Conservation (phyloP, 1,284 basidiomycete genomes). For the Puccinia polysora region DNA sequence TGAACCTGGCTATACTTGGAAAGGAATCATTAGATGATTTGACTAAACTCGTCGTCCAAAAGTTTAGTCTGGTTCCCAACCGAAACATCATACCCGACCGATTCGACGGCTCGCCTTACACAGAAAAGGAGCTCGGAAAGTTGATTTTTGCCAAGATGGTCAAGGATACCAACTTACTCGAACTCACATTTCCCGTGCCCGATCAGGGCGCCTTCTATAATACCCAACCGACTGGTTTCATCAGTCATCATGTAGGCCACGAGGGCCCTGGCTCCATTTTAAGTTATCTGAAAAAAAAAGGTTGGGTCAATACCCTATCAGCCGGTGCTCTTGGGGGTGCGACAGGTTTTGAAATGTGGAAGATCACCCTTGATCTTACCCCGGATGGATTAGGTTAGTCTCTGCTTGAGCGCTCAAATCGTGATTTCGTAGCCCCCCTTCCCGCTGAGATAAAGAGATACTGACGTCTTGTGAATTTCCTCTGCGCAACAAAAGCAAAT, state of each 20-base stretch:
- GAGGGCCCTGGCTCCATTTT: slow-evolving; percentile 91
- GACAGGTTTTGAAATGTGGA: slow-evolving; percentile 84
- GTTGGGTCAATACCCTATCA: slow-evolving; percentile 79
- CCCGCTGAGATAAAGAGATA: background rate
- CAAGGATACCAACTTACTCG: slow-evolving; percentile 79
- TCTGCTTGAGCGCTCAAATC: slow-evolving; percentile 23
- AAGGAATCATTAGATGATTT: slow-evolving; percentile 80
- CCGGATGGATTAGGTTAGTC: slow-evolving; percentile 74
- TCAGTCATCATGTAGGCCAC: slow-evolving; percentile 87
- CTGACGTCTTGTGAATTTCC: too few relatives aligned
- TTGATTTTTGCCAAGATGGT: slow-evolving; percentile 83
- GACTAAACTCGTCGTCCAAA: slow-evolving; percentile 63
- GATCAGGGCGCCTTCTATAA: slow-evolving; percentile 76
- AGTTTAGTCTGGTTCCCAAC: slow-evolving; percentile 74
- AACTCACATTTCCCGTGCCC: slow-evolving; percentile 74
- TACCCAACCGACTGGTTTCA: slow-evolving; percentile 71
- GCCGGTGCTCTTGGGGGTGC: slow-evolving; percentile 66
- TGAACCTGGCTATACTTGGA: slow-evolving; percentile 85
- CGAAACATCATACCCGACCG: slow-evolving; percentile 62
- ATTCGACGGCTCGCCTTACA: slow-evolving; percentile 68
- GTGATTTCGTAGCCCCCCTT: background rate
- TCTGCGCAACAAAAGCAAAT: slow-evolving; percentile 59
- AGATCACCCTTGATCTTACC: slow-evolving; percentile 74
- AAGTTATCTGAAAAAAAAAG: slow-evolving; percentile 83
- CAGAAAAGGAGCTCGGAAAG: slow-evolving; percentile 57